Conservation (phyloP, 2,329 filamentous ascomycete species). For the Fusarium anthophilum region DNA sequence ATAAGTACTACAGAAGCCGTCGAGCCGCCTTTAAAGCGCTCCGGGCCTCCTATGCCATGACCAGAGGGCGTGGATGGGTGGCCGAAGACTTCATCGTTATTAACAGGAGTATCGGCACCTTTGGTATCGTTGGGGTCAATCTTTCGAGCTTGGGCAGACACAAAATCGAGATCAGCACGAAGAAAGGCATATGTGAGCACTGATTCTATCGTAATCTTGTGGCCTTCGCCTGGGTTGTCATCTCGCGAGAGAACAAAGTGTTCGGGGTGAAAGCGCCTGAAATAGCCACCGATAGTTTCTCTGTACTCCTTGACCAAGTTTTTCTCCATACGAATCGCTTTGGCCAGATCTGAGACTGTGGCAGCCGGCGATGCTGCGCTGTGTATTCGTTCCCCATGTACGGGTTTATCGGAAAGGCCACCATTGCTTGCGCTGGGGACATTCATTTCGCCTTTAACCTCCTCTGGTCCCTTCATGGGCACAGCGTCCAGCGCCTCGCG, state of each 20-base stretch:
- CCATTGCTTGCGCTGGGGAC: constrained; percentile 47
- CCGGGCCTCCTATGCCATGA: constrained; percentile 75
- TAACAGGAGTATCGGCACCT: constrained; percentile 79
- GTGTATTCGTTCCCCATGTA: constrained; percentile 50
- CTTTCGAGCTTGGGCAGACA: constrained; percentile 87
- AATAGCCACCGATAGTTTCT: constrained; percentile 90
- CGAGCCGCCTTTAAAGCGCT: constrained; percentile 90
- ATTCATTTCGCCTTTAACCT: constrained; percentile 52
- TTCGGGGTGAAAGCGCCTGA: constrained; percentile 85
- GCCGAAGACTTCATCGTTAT: constrained; percentile 85
- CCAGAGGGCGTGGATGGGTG: constrained; percentile 63
- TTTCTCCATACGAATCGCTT: constrained; percentile 74
- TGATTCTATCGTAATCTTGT: constrained; percentile 72
- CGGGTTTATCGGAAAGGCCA: constrained; percentile 47
- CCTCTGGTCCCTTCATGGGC: constrained; percentile 60
- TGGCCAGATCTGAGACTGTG: constrained; percentile 63
- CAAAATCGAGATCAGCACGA: constrained; percentile 92
- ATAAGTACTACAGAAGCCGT: constrained; percentile 91
- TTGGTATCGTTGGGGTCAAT: constrained; percentile 76
- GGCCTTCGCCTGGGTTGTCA: constrained; percentile 42
- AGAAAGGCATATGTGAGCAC: constrained; percentile 93
- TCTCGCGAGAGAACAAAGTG: constrained; percentile 67
- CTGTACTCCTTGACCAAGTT: constrained; percentile 81
- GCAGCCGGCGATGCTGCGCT: constrained; percentile 57
- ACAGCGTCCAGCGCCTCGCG: constrained; percentile 48